Base-by-base conservation (phyloP, 768 basidiomycete genomes). In the Postia placenta region DNA sequence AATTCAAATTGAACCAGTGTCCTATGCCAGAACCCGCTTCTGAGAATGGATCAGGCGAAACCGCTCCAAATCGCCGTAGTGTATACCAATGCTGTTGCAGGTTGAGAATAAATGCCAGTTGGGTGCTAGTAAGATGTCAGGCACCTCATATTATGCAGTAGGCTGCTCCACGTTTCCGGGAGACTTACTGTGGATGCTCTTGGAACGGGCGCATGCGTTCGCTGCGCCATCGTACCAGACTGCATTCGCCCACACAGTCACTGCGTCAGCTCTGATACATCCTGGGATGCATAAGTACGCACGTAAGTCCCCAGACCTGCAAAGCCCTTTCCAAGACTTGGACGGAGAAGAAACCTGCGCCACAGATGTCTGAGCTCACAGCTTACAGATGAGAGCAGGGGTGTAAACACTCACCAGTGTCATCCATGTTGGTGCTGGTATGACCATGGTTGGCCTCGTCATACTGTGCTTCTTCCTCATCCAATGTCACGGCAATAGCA, bases 1-100 rank as follows among this genome's bases (percentile, higher is more conserved):
- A 93, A 61, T 94, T 87, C 9, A 95, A 73, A 63, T 94, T 92
- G 68, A 89, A 92, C 91, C 91, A 93, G 63, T 89, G 82, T 11
- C 79, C 83, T 45, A 72, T 68, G 26, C 72, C 79, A 14, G 65
- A 63, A 60, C 80, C 76, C 24, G 64, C 52, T 27, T 69, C 66
- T 23, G 68, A 53, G 47, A 70, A 62, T n/a, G 74, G 55, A 25
- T 64, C 49, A 9, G 52, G 64, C 40, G 65, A 67, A 14, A 76
- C 71, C 45, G 59, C 62, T 17, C 89, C 90, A 60, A 94, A 94
- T 17, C 87, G 80, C 39, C 90, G 81, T 26, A 92, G 71, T 7
- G 91, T 85, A 61, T 88, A 89, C 93, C 93, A 96, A 59, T 95
- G 93, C 46, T 88, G 83, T 41, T 85, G 72, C 39, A 85, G 76